A percentile compares a stretch with the other conserved stretches of the same genome.
Conservation (phyloP, 768 basidiomycete species). For the Daedaleopsis nitida region DNA sequence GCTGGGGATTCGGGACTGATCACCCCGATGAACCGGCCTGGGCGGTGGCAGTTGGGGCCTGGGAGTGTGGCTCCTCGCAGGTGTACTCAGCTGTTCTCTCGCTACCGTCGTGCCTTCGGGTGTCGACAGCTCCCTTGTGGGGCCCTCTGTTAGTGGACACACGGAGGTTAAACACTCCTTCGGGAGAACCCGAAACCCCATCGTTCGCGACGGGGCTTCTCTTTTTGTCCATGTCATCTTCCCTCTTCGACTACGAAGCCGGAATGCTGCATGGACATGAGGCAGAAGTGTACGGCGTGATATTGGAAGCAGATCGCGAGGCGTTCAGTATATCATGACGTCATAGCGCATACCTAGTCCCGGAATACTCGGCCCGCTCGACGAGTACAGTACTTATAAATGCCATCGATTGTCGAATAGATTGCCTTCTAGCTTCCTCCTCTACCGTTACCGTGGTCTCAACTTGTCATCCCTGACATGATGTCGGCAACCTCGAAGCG, state of each 20-base stretch:
- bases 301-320: too few species aligned
- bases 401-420: too few species aligned
- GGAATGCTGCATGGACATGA: too few species aligned
- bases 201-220: too few species aligned
- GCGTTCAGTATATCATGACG: too few species aligned
- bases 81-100: neutral
- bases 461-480: neutral
- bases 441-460: neutral
- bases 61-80: neutral
- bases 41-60: neutral
- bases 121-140: neutral
- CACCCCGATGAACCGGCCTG: neutral
- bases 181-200: conserved; percentile 2
- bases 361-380: too few species aligned
- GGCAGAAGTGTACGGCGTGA: too few species aligned
- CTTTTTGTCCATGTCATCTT: too few species aligned
- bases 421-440: too few species aligned
- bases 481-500: conserved; percentile 27
- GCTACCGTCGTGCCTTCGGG: neutral
- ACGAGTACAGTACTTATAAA: too few species aligned
- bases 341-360: too few species aligned
- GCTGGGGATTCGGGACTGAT: neutral
- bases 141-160: neutral
- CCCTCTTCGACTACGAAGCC: too few species aligned
- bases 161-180: neutral